phyloP scores from a whole-genome alignment of 2,329 filamentous ascomycete species.

The Talaromyces sp. region DNA sequence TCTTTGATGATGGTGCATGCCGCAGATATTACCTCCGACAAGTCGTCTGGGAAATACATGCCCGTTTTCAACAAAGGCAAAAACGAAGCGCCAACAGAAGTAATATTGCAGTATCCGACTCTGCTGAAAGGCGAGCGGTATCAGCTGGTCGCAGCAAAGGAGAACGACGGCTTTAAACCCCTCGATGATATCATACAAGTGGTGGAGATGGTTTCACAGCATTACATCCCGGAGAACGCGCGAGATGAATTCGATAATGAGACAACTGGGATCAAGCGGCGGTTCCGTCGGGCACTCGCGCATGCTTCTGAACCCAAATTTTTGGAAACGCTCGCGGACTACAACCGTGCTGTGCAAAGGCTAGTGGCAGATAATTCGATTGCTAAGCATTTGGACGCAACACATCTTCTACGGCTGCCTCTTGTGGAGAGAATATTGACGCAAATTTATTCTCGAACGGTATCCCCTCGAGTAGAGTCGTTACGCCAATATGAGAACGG shows the following conservation, averaged over 20 bases:
- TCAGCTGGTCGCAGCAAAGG: conserved; percentile 70
- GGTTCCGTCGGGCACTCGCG: conserved; percentile 68
- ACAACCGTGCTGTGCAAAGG: conserved; percentile 65
- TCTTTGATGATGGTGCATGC: conserved; percentile 45
- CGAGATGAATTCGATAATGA: conserved; percentile 65
- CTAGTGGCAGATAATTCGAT: conserved; percentile 68
- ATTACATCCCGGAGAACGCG: conserved; percentile 70
- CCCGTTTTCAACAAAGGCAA: conserved; percentile 44
- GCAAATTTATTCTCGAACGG: conserved; percentile 87
- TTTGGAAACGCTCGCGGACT: conserved; percentile 64
- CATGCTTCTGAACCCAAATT: conserved; percentile 67
- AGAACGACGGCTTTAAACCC: conserved; percentile 66
- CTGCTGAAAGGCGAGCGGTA: conserved; percentile 65
- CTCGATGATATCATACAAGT: conserved; percentile 66
- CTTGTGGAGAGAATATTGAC: conserved; percentile 75
- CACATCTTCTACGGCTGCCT: conserved; percentile 63
- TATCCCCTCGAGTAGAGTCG: conserved; percentile 80
- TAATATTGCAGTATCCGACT: conserved; percentile 82
- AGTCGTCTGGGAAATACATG: conserved; percentile 45
- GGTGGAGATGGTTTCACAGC: conserved; percentile 63
- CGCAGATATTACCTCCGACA: conserved; percentile 40
- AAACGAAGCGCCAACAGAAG: conserved; percentile 34
- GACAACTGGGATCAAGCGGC: conserved; percentile 67
- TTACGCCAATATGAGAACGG: conserved; percentile 83
- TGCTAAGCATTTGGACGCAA: conserved; percentile 62